Conservation (phyloP, 805 yeast genomes). For the Cephaloascus fragrans region DNA sequence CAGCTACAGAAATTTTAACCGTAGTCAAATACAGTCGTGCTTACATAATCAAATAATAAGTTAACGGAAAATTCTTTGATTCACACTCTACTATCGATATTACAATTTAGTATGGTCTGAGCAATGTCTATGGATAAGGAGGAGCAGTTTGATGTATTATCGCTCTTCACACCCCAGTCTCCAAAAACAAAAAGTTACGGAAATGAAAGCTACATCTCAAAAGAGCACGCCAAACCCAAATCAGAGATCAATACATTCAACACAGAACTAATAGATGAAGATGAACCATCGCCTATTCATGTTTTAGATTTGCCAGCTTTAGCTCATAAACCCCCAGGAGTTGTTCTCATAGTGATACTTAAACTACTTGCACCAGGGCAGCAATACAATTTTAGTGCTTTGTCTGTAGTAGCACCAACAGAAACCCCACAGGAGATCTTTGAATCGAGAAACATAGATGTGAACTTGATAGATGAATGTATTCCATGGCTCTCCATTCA, state of each 20-base stretch:
- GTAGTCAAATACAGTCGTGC: too few relatives aligned
- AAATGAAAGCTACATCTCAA: background rate
- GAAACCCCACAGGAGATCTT: conserved; percentile 13
- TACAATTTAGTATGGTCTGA: too few relatives aligned
- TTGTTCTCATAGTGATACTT: conserved; percentile 33
- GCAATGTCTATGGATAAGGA: conserved; percentile 2
- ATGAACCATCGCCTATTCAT: conserved; percentile 28
- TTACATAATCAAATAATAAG: too few relatives aligned
- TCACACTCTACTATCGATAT: too few relatives aligned
- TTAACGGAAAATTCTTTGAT: too few relatives aligned
- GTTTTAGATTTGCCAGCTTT: conserved; percentile 50
- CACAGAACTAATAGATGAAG: conserved; percentile 5
- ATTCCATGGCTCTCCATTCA: conserved; percentile 33
- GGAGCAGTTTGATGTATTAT: conserved; percentile 13
- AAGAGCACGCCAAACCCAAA: background rate
- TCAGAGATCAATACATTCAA: background rate
- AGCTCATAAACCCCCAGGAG: conserved; percentile 34
- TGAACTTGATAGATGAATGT: conserved; percentile 13
- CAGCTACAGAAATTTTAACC: too few relatives aligned
- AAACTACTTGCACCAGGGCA: conserved; percentile 37
- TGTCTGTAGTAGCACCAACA: conserved; percentile 2
- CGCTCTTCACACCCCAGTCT: conserved; percentile 8
- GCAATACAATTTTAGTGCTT: conserved; percentile 39
- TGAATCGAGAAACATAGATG: conserved; percentile 19
- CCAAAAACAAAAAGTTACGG: background rate